phyloP scores from a whole-genome alignment of 78 protist species.

The Dictyostelium brefeldianum region DNA sequence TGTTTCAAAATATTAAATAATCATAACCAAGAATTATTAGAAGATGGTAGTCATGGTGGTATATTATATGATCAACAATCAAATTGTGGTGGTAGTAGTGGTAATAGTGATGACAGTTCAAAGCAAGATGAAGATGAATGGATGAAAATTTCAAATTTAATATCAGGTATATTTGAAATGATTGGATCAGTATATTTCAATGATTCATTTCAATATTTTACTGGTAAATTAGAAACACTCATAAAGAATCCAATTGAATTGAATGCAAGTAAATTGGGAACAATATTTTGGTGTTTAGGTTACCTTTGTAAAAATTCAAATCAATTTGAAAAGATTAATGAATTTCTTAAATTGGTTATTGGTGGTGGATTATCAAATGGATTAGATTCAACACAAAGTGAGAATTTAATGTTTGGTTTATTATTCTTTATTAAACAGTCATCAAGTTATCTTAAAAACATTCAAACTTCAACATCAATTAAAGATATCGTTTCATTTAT shows the following conservation, averaged over 20 bases:
- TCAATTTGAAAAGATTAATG: not conserved
- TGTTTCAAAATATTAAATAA: not conserved
- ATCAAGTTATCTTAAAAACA: not conserved
- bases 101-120: not conserved
- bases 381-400: not conserved
- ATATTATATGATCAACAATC: not conserved
- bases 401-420: not conserved
- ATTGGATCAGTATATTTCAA: not conserved
- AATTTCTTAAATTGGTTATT: not conserved
- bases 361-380: not conserved
- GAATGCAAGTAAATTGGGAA: conserved; percentile 13
- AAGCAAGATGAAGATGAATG: not conserved
- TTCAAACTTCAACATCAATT: not conserved
- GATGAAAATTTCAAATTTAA: not conserved
- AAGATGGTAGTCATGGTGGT: not conserved
- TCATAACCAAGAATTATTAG: not conserved
- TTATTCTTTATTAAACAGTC: conserved; percentile 23
- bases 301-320: not conserved
- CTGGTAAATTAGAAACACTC: not conserved
- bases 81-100: not conserved
- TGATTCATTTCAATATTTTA: conserved; percentile 15
- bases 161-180: not conserved
- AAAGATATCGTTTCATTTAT: not conserved
- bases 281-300: conserved; percentile 36
- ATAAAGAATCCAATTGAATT: not conserved